These are phyloP conservation scores for Wallacemonas collosoma DNA, from an alignment of 208 protist species.

Conservation along the genomic window DNA sequence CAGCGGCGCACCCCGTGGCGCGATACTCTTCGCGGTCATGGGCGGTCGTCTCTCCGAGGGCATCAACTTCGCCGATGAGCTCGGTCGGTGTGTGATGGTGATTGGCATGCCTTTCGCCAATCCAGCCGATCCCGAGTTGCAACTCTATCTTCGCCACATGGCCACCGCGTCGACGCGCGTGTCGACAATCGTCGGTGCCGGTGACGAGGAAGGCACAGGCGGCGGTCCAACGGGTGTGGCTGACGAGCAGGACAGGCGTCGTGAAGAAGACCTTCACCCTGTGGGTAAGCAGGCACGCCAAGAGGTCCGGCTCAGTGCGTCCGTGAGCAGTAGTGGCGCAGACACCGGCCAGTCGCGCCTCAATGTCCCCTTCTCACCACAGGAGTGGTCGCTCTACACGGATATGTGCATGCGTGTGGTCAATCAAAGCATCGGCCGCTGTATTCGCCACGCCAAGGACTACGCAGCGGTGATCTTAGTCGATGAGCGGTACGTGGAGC, in stretches of 20 bases:
- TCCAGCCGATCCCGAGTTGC: conserved; percentile 85
- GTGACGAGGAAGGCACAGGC: background rate
- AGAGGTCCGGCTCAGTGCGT: no score
- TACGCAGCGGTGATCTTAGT: conserved; percentile 94
- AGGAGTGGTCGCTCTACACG: conserved; percentile 83
- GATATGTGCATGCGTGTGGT: conserved; percentile 96
- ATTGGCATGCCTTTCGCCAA: conserved; percentile 97
- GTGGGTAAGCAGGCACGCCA: no score
- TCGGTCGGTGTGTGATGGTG: conserved; percentile 93
- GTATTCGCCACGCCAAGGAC: conserved; percentile 93
- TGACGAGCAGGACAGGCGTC: background rate
- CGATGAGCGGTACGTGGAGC: conserved; percentile 86
- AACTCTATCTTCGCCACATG: conserved; percentile 84
- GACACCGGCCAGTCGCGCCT: background rate
- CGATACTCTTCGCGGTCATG: conserved; percentile 94
- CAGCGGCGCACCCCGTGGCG: conserved; percentile 51
- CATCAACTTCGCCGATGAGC: conserved; percentile 98
- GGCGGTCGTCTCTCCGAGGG: conserved; percentile 97
- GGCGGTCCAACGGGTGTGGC: background rate
- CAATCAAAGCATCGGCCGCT: conserved; percentile 96
- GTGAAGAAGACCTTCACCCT: no score
- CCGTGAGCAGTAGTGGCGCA: no score
- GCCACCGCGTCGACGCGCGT: conserved; percentile 1
- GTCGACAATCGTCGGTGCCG: background rate
- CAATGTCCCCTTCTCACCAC: conserved; percentile 26